Evolutionary conservation across 1,139 yeast species (phyloP).

Genomic region (Yamadazyma membranifaciens): DNA sequence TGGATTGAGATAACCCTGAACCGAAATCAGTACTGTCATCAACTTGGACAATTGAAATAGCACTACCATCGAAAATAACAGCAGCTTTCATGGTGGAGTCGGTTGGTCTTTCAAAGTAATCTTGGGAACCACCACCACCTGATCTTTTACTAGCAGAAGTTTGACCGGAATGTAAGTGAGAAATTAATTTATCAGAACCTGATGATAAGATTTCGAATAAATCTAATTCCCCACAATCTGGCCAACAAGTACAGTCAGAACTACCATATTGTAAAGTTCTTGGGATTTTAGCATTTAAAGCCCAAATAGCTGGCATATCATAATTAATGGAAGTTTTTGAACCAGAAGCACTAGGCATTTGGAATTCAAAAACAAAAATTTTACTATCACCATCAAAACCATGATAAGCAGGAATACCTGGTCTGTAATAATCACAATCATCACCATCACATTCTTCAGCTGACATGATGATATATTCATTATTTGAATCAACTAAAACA

Average conservation of each 20-base stretch:
- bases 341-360: conserved; percentile 53
- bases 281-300: conserved; percentile 73
- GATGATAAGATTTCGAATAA: conserved; percentile 70
- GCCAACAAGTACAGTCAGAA: conserved; percentile 71
- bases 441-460: conserved; percentile 52
- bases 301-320: conserved; percentile 80
- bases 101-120: conserved; percentile 85
- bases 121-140: conserved; percentile 77
- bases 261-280: conserved; percentile 74
- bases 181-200: conserved; percentile 72
- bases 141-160: conserved; percentile 24
- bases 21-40: conserved; percentile 50
- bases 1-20: conserved; percentile 48
- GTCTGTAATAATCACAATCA: conserved; percentile 69
- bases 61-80: conserved; percentile 62
- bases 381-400: conserved; percentile 66
- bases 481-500: conserved; percentile 52
- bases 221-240: conserved; percentile 78
- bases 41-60: conserved; percentile 60
- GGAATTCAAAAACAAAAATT: conserved; percentile 71
- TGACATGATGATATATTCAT: conserved; percentile 62
- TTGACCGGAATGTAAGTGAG: conserved; percentile 87
- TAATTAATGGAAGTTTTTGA: conserved; percentile 30
- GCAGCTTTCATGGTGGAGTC: conserved; percentile 82
- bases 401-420: conserved; percentile 69